Conservation (phyloP, 768 basidiomycete species). For the Wakefieldia striispora region DNA sequence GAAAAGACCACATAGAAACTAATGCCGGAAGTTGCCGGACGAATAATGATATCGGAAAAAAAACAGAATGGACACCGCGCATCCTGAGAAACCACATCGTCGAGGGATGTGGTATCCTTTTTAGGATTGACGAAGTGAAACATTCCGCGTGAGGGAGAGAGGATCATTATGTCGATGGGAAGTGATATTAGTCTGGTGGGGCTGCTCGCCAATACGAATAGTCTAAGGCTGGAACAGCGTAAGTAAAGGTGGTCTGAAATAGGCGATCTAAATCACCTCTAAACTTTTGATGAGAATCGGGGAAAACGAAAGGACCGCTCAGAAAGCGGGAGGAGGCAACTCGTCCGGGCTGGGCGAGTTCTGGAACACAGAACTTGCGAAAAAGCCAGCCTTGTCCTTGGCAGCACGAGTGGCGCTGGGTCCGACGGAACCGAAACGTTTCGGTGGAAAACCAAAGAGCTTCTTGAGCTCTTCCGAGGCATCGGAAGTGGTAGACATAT, state of each 20-base stretch:
- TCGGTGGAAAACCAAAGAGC: conserved; percentile 32
- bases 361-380: conserved; percentile 82
- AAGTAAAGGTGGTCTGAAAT: neutral
- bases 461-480: conserved; percentile 37
- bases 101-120: conserved; percentile 8
- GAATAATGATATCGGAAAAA: conserved; percentile 42
- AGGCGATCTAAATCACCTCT: conserved; percentile 33
- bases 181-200: conserved; percentile 38
- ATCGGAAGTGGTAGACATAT: conserved; percentile 42
- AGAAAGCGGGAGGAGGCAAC: conserved; percentile 65
- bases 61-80: conserved; percentile 18
- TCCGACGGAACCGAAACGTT: conserved; percentile 31
- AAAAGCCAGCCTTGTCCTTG: conserved; percentile 49
- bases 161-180: conserved; percentile 29
- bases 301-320: conserved; percentile 35
- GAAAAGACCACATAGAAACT: conserved; percentile 27
- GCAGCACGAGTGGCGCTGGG: conserved; percentile 21
- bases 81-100: conserved; percentile 20
- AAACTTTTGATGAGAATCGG: conserved; percentile 33
- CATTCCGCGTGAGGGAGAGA: conserved; percentile 23
- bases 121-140: conserved; percentile 21
- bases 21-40: conserved; percentile 38
- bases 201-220: conserved; percentile 37
- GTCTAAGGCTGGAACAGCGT: conserved; percentile 30
- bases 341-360: conserved; percentile 85